phyloP scores from a whole-genome alignment of 1,284 basidiomycete species.

The Tylopilus sp. region DNA sequence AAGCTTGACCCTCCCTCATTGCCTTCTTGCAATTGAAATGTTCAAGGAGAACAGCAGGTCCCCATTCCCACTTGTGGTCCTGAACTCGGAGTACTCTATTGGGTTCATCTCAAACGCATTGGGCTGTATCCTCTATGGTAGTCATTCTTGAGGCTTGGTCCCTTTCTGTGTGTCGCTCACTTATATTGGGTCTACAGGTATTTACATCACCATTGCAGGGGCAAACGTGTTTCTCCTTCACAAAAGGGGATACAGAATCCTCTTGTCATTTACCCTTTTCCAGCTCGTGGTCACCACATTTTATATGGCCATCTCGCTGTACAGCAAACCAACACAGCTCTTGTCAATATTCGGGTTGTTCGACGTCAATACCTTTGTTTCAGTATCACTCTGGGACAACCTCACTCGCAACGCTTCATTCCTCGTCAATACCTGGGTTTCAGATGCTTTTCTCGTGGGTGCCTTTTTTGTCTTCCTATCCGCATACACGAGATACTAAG shows the following conservation, averaged over 20 bases:
- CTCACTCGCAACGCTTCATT: conserved; percentile 24
- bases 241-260: conserved; percentile 29
- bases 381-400: conserved; percentile 27
- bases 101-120: too few species aligned
- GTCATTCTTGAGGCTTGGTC: background rate
- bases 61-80: too few species aligned
- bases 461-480: background rate
- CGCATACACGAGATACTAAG: background rate
- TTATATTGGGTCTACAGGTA: conserved; percentile 21
- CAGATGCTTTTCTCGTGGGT: conserved; percentile 39
- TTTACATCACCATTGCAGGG: conserved; percentile 27
- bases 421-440: conserved; percentile 34
- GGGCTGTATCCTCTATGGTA: conserved; percentile 25
- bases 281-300: conserved; percentile 34
- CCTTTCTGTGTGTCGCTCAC: background rate
- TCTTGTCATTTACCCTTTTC: conserved; percentile 18
- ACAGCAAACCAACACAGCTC: conserved; percentile 18
- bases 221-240: conserved; percentile 28
- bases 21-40: too few species aligned
- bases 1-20: too few species aligned
- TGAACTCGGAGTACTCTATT: too few species aligned
- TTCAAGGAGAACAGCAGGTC: too few species aligned
- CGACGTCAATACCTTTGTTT: conserved; percentile 6
- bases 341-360: conserved; percentile 25
- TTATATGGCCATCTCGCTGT: conserved; percentile 31